These are phyloP conservation scores for Galeopsis tetrahit DNA, from an alignment of 257 asterid species.

Conservation along the genomic window DNA sequence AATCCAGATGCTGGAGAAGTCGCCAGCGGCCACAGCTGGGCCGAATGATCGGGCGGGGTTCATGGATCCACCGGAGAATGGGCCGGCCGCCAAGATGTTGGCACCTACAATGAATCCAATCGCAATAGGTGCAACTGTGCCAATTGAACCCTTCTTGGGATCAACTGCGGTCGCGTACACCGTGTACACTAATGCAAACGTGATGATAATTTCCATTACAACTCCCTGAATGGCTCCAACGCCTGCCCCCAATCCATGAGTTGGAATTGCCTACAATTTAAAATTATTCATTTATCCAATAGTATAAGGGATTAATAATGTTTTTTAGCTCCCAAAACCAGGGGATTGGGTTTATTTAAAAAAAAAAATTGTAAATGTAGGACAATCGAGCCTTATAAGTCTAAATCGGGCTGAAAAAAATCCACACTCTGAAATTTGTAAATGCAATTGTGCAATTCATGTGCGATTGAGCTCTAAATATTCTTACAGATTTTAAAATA, in stretches of 20 bases:
- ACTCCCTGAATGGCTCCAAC: conserved; percentile 72
- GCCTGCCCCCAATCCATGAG: conserved; percentile 60
- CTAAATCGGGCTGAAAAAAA: too few relatives aligned
- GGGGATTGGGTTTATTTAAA: too few relatives aligned
- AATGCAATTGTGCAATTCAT: too few relatives aligned
- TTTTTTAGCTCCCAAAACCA: too few relatives aligned
- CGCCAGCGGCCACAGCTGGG: conserved; percentile 73
- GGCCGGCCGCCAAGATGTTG: conserved; percentile 91
- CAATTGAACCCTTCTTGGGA: conserved; percentile 85
- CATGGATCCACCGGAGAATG: conserved; percentile 97
- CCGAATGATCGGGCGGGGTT: conserved; percentile 95
- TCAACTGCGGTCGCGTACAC: conserved; percentile 92
- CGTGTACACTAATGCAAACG: conserved; percentile 86
- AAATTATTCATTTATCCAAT: neutral
- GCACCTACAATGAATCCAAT: conserved; percentile 93
- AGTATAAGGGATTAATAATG: too few relatives aligned
- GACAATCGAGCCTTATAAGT: too few relatives aligned
- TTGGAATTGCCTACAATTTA: conserved; percentile 60
- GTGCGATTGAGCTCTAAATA: too few relatives aligned
- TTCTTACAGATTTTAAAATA: too few relatives aligned
- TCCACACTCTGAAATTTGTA: too few relatives aligned
- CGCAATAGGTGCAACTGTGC: conserved; percentile 87
- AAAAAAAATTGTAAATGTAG: too few relatives aligned
- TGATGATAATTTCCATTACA: conserved; percentile 75
- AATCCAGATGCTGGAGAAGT: conserved; percentile 67